phyloP scores from a whole-genome alignment of 305 asterid species.

The Galium porrigens region DNA sequence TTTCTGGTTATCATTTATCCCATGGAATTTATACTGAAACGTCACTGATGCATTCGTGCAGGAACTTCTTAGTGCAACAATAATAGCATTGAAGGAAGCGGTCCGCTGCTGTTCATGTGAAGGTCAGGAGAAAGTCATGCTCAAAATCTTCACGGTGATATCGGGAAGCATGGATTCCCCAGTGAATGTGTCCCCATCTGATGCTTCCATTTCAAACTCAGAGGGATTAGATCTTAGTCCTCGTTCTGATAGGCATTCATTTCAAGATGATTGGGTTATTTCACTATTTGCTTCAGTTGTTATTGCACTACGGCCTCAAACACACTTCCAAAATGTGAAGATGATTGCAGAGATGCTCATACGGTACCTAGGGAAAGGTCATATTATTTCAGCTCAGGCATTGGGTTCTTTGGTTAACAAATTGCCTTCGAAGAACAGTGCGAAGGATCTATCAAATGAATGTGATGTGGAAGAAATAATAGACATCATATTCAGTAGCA shows the following conservation, averaged over 20 bases:
- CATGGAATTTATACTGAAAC: not conserved
- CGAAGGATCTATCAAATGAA: conserved; percentile 21
- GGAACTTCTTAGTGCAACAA: conserved; percentile 57
- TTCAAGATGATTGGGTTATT: conserved; percentile 44
- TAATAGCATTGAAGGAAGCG: conserved; percentile 62
- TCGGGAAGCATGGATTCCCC: conserved; percentile 27
- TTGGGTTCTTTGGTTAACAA: conserved; percentile 88
- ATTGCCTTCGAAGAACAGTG: conserved; percentile 42
- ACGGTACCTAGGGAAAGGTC: conserved; percentile 45
- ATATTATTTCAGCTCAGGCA: conserved; percentile 79
- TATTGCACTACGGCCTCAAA: conserved; percentile 59
- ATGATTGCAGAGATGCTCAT: conserved; percentile 44
- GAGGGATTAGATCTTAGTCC: conserved; percentile 26
- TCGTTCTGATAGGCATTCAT: conserved; percentile 21
- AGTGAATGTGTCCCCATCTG: conserved; percentile 25
- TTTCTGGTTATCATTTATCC: not conserved
- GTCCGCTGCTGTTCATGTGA: conserved; percentile 50
- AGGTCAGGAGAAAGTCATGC: conserved; percentile 51
- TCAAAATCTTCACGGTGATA: conserved; percentile 39
- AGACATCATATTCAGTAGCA: conserved; percentile 34
- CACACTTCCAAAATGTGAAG: conserved; percentile 43
- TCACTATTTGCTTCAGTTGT: conserved; percentile 69
- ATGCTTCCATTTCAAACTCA: conserved; percentile 18
- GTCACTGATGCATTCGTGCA: conserved; percentile 17
- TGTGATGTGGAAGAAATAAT: conserved; percentile 46